phyloP scores from a whole-genome alignment of 768 basidiomycete genomes.

The Dentipellis sp. region DNA sequence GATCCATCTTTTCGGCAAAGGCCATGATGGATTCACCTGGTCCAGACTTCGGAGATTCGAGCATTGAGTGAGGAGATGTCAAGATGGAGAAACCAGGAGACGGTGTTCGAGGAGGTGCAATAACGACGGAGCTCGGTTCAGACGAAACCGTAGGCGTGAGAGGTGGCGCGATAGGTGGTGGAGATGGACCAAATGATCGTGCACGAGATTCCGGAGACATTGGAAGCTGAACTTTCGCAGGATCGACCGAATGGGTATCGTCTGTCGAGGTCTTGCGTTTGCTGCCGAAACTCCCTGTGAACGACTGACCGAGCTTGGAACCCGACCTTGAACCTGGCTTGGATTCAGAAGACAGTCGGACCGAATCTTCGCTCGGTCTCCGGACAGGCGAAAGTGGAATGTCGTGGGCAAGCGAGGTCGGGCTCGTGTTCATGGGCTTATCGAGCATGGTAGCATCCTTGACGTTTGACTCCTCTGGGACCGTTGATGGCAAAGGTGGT shows the following conservation, averaged over 20 bases:
- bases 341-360: neutral
- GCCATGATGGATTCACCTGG: conserved; percentile 4
- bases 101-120: conserved; percentile 7
- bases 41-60: conserved; percentile 6
- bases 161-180: conserved; percentile 7
- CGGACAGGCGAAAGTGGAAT: neutral
- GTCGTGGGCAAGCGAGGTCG: conserved; percentile 15
- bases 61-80: conserved; percentile 31
- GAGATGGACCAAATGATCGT: conserved; percentile 5
- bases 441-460: conserved; percentile 1
- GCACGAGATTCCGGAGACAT: neutral
- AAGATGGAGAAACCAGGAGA: conserved; percentile 18
- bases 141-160: conserved; percentile 4
- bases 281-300: neutral
- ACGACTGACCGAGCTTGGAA: neutral
- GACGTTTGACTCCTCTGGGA: conserved; percentile 8
- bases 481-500: neutral
- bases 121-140: neutral
- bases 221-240: neutral
- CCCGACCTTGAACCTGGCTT: neutral
- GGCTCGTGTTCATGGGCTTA: conserved; percentile 16
- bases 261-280: neutral
- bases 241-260: neutral
- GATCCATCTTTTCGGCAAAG: conserved; percentile 1
- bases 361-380: neutral